Evolutionary conservation across 177 flowering plant species (phyloP).

Genomic region (Tripterygium wilfordii): DNA sequence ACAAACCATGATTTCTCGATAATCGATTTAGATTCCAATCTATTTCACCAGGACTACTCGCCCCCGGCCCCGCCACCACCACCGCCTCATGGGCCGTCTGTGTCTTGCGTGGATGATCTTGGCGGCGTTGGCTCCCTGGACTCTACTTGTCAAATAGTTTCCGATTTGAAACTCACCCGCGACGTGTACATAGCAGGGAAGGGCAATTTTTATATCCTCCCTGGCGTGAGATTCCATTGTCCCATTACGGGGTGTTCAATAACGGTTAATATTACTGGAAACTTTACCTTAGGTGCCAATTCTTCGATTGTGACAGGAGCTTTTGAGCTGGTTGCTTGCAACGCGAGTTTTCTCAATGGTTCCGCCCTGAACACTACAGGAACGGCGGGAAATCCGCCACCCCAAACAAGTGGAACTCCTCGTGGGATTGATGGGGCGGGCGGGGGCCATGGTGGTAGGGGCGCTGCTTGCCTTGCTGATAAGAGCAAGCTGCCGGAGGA

Average conservation of each 20-base stretch:
- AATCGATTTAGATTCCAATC: conserved; percentile 14
- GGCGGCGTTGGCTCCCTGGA: conserved; percentile 67
- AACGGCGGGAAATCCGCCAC: conserved; percentile 47
- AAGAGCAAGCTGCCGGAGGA: conserved; percentile 39
- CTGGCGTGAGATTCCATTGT: conserved; percentile 46
- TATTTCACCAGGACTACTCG: conserved; percentile 61
- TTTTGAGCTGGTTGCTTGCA: conserved; percentile 36
- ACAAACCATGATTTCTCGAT: conserved; percentile 11
- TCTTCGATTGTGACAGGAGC: conserved; percentile 36
- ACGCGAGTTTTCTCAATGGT: conserved; percentile 38
- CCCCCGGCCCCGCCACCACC: conserved; percentile 83
- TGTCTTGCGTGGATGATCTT: conserved; percentile 57
- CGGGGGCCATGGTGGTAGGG: conserved; percentile 59
- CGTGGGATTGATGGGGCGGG: conserved; percentile 48
- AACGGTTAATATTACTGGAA: conserved; percentile 48
- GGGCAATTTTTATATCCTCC: conserved; percentile 51
- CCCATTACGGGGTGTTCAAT: conserved; percentile 40
- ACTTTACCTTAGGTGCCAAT: conserved; percentile 50
- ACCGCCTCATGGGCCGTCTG: conserved; percentile 60
- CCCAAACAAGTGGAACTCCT: conserved; percentile 51
- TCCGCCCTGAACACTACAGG: conserved; percentile 60
- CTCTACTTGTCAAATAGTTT: conserved; percentile 45
- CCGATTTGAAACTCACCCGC: conserved; percentile 39
- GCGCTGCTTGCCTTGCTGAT: conserved; percentile 42
- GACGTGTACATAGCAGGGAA: conserved; percentile 57